Evolutionary conservation across 495 filamentous ascomycete species (phyloP), one percentile per base, ranked within the genome.

Genomic region (Talaromyces ruber): DNA sequence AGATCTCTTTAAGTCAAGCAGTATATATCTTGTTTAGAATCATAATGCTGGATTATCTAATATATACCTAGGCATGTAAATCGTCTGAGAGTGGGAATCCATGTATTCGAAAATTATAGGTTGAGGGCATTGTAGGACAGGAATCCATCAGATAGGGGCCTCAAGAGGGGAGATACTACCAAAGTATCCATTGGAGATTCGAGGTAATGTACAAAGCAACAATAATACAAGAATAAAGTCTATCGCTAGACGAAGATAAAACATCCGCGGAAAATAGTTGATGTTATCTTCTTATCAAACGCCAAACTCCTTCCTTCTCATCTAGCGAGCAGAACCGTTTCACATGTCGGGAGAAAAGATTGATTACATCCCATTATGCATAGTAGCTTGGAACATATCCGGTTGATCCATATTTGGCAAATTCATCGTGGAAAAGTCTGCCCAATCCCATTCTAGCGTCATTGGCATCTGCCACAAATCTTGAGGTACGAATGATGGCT

Each of bases 401-500:
- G 68, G 70, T 16, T 58, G 60, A 59, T 74, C 77, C 53, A 80
- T 78, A 6, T 72, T 65, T 18, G 76, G 75, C 39, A 78, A 74
- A 52, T 85, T 88, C 28, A 51, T 22, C 11, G 68, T 71, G 25
- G 76, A 74, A 83, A 94, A 88, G 70, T 97, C 92, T 0, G 91
- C 92, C 94, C 95, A 98, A 69, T 98, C 91, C 95, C 95, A 98
- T 69, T 98, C 95, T 22, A 98, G 82, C 14, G 90, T 94, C 87
- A 96, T 95, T 9, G 92, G 89, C 85, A 97, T 88, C 72, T 92
- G 88, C 89, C 93, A 98, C 58, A 98, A 75, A 78, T 98, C 95
- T 67, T 93, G 92, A n/a, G 94, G 94, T 51, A 98, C 88, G 67
- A 96, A 91, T 1, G 93, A 92, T 64, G 97, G 92, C 69, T 97